Evolutionary conservation across 305 asterid species (phyloP), one percentile per base, ranked within the genome.

Genomic region (Fraxinus platypoda): DNA sequence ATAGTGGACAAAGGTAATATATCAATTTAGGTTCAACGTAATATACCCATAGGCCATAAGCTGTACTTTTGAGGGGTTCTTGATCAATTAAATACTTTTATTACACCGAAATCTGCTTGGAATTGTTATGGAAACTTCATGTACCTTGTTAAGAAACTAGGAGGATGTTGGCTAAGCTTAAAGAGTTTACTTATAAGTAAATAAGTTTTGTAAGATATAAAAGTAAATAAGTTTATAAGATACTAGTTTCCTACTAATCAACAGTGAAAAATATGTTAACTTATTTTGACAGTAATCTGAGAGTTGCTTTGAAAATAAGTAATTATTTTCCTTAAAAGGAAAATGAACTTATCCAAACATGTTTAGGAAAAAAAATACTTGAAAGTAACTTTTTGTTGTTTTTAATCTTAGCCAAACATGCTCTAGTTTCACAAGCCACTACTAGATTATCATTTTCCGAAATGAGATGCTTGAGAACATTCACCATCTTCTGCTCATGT

Each of bases 401-500:
- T 64, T 64, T 64, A 64, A 64, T 4, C 33, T 64, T 64, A 64
- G 33, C 72, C 34, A 9, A 23, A 64, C 73, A 64, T 64, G 31
- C 74, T 66, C 17, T 8, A 62, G 74, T 31, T 46, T 70, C 80
- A 30, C 41, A 3, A 33, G 25, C 79, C 74, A 52, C 74, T 41
- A 46, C 64, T 82, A 35, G 78, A 35, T 25, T 81, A 57, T 75
- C 31, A 46, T 81, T 78, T 83, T 64, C 7, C 9, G 74, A 66
- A 57, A 26, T 82, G 57, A 41, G 71, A 83, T 81, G 76, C 83
- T 49, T 83, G 79, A 79, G 80, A 90, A 79, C 81, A 89, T 90
- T 91, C 84, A 90, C 91, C 83, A 43, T 87, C 73, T 81, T 77
- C 78, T 81, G 62, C 35, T 79, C 88, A 75, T 92, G 94, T 83